Conservation (phyloP, 176 grass and related monocot species). For the Juncus effusus region DNA sequence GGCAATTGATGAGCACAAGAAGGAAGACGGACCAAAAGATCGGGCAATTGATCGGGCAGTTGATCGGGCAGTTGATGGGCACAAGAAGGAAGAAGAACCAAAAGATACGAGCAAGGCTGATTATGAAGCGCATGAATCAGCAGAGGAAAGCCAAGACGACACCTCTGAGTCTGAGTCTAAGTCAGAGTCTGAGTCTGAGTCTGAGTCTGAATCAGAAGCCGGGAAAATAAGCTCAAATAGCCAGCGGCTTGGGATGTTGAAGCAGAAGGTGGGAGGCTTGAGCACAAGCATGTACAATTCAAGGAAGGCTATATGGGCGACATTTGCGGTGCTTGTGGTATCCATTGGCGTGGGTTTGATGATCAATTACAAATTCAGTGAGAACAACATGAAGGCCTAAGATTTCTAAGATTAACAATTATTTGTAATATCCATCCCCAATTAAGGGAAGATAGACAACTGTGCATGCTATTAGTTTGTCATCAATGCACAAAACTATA, state of each 20-base stretch:
- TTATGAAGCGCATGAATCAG: conserved; percentile 13
- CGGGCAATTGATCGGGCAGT: too few species aligned
- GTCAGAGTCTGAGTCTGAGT: too few species aligned
- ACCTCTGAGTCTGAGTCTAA: too few species aligned
- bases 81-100: not conserved
- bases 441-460: too few species aligned
- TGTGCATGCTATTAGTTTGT: too few species aligned
- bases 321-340: conserved; percentile 13
- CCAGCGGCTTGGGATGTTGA: conserved; percentile 1
- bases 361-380: conserved; percentile 7
- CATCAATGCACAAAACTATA: too few species aligned
- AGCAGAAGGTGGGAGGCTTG: conserved; percentile 3
- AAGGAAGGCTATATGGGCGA: conserved; percentile 14
- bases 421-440: too few species aligned
- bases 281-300: not conserved
- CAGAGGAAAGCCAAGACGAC: not conserved
- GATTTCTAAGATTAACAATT: too few species aligned
- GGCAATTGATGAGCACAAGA: too few species aligned
- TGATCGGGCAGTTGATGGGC: too few species aligned
- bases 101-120: not conserved
- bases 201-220: not conserved
- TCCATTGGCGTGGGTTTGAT: conserved; percentile 29
- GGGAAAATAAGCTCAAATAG: not conserved
- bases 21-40: too few species aligned
- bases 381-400: too few species aligned